These are phyloP conservation scores for Purpureocillium takamizusanense DNA, from an alignment of 2,329 filamentous ascomycete genomes.

Conservation along the genomic window DNA sequence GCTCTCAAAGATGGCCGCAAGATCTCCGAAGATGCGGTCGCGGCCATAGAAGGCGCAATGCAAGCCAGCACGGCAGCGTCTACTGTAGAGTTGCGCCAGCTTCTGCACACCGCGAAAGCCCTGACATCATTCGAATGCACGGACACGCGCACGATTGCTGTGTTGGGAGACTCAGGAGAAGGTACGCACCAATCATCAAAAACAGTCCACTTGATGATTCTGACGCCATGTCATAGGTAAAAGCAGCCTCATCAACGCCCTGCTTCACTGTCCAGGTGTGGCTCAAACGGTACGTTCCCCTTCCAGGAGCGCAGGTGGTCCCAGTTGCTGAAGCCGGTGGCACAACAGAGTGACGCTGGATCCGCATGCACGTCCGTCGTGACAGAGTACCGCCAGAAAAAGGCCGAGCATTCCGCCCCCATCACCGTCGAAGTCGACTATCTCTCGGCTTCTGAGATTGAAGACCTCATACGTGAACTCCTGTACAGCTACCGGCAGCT, in stretches of 20 bases:
- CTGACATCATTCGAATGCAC: slow-evolving; percentile 2
- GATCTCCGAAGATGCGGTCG: too few species aligned
- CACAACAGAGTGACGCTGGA: slow-evolving; percentile 20
- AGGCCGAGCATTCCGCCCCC: slow-evolving; percentile 10
- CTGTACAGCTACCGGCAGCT: slow-evolving; percentile 21
- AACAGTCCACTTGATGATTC: too few species aligned
- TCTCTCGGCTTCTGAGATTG: slow-evolving; percentile 15
- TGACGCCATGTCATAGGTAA: slow-evolving; percentile 8
- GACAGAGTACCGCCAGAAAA: slow-evolving; percentile 23
- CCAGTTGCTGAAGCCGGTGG: too few species aligned
- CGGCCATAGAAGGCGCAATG: too few species aligned
- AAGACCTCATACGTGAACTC: slow-evolving; percentile 18
- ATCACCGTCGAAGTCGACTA: slow-evolving; percentile 23
- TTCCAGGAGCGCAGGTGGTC: too few species aligned
- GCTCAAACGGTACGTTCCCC: slow-evolving; percentile 12
- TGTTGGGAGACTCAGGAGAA: slow-evolving; percentile 12
- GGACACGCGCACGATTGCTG: slow-evolving; percentile 6
- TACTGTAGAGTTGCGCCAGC: background rate
- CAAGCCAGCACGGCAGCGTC: too few species aligned
- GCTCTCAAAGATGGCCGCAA: too few species aligned
- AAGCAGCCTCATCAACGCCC: slow-evolving; percentile 25
- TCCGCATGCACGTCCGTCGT: slow-evolving; percentile 24
- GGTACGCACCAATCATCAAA: slow-evolving; percentile 13
- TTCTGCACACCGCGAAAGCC: background rate
- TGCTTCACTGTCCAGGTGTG: slow-evolving; percentile 20